These are phyloP conservation scores for Flaveria floridana DNA, from an alignment of 140 eudicot genomes.

Conservation along the genomic window DNA sequence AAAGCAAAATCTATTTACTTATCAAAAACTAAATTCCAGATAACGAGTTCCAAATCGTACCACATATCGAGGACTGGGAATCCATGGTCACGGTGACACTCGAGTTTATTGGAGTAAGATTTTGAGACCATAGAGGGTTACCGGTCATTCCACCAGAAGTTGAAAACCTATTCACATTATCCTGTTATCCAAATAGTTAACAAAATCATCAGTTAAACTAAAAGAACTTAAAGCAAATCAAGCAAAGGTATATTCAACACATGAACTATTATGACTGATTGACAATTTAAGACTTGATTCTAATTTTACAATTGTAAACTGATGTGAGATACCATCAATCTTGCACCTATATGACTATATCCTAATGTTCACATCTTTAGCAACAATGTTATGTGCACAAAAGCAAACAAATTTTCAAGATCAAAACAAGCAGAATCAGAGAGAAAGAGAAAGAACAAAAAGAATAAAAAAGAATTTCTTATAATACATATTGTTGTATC, in stretches of 20 bases:
- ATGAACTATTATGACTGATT: not conserved
- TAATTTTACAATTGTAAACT: not conserved
- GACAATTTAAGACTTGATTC: not conserved
- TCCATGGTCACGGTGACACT: conserved; percentile 56
- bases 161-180: conserved; percentile 36
- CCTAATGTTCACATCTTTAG: not conserved
- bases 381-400: conserved; percentile 7
- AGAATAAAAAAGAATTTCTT: not conserved
- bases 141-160: conserved; percentile 40
- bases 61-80: conserved; percentile 81
- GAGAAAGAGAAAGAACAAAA: not conserved
- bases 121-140: conserved; percentile 47
- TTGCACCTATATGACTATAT: not conserved
- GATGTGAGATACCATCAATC: conserved; percentile 11
- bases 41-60: conserved; percentile 36
- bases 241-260: not conserved
- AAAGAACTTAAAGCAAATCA: conserved; percentile 6
- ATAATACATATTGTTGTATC: not conserved
- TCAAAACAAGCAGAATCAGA: not conserved
- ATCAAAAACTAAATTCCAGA: not conserved
- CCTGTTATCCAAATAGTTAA: conserved; percentile 37
- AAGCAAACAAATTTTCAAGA: conserved; percentile 12
- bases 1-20: not conserved
- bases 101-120: conserved; percentile 46
- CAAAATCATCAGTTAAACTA: conserved; percentile 1